A percentile compares a stretch with the other conserved stretches of the same genome.
Conservation (phyloP, 345 rosid genomes). For the Bretschneidera sinensis region DNA sequence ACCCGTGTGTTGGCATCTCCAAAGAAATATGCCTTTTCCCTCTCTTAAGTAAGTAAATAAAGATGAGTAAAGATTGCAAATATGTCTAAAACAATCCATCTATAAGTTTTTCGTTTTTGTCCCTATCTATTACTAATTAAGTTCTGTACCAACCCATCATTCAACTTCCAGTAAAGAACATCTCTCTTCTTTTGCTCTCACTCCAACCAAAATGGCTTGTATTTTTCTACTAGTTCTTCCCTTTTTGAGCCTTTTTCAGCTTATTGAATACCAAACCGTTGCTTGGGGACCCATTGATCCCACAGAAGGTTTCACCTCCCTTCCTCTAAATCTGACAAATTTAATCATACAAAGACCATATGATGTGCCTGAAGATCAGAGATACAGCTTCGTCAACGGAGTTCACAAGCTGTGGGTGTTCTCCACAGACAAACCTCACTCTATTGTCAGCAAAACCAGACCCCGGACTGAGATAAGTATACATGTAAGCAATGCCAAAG, state of each 20-base stretch:
- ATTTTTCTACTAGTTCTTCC: background rate
- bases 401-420: slow-evolving; percentile 22
- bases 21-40: too few species aligned
- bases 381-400: slow-evolving; percentile 19
- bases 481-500: too few species aligned
- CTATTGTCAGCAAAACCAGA: slow-evolving; percentile 11
- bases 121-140: too few species aligned
- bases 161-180: too few species aligned
- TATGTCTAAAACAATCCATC: too few species aligned
- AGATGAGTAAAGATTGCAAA: too few species aligned
- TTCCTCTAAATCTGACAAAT: slow-evolving; percentile 9
- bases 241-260: background rate
- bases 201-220: too few species aligned
- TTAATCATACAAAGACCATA: slow-evolving; percentile 22
- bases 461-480: slow-evolving; percentile 27
- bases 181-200: too few species aligned
- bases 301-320: slow-evolving; percentile 3
- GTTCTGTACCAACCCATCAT: too few species aligned
- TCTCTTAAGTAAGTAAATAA: too few species aligned
- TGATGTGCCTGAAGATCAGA: slow-evolving; percentile 3
- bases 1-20: too few species aligned
- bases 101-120: too few species aligned
- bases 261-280: background rate
- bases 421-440: slow-evolving; percentile 27
- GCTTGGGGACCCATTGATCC: background rate